phyloP scores from a whole-genome alignment of 73 alveolate species.

The Paramecium biaurelia region DNA sequence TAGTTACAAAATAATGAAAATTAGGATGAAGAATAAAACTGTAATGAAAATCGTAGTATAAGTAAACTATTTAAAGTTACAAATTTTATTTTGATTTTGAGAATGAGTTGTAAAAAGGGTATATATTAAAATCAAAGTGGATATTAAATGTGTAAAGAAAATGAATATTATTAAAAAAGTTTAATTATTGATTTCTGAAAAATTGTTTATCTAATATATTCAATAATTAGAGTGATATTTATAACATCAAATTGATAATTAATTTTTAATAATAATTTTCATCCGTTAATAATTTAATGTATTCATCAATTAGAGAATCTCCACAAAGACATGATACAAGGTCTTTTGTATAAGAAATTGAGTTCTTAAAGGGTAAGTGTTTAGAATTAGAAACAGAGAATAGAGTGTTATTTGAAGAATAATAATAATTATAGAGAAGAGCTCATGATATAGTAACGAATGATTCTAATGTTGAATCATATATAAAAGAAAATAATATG shows the following conservation, averaged over 20 bases:
- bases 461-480: background rate
- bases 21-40: too few species aligned
- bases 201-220: background rate
- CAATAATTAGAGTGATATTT: background rate
- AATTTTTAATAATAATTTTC: background rate
- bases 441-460: slow-evolving; percentile 34
- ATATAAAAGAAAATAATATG: background rate
- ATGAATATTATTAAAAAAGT: too few species aligned
- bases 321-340: slow-evolving; percentile 22
- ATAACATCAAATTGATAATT: background rate
- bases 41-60: too few species aligned
- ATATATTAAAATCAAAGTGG: too few species aligned
- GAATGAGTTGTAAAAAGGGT: too few species aligned
- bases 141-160: too few species aligned
- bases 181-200: background rate
- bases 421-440: background rate
- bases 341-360: background rate
- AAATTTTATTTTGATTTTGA: too few species aligned
- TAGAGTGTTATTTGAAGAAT: background rate
- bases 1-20: too few species aligned
- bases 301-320: background rate
- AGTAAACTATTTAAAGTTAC: too few species aligned
- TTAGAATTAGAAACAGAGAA: slow-evolving; percentile 43
- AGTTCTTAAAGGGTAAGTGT: background rate
- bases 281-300: slow-evolving; percentile 35